These are phyloP conservation scores for Lanzia echinophila DNA, from an alignment of 2,329 filamentous ascomycete species.

Conservation along the genomic window DNA sequence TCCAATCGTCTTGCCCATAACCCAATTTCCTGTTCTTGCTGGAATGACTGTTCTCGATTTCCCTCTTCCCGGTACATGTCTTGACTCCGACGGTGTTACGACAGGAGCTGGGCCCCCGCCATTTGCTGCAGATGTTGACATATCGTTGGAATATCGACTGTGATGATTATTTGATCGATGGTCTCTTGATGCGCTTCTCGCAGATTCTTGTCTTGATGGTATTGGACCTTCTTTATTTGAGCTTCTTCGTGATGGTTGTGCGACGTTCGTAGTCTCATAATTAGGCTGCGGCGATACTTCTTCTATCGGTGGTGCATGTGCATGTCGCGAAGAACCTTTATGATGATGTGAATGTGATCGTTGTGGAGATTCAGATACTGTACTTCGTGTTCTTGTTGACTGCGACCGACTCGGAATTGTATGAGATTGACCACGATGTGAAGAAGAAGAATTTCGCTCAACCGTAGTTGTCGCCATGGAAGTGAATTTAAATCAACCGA, in stretches of 20 bases:
- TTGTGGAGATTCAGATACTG: constrained; percentile 18
- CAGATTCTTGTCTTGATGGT: constrained; percentile 23
- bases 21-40: constrained; percentile 86
- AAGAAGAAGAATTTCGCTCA: constrained; percentile 17
- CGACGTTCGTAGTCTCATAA: constrained; percentile 65
- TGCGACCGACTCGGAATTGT: constrained; percentile 25
- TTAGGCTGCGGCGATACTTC: constrained; percentile 54
- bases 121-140: constrained; percentile 44
- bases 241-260: constrained; percentile 30
- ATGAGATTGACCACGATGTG: constrained; percentile 22
- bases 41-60: constrained; percentile 75
- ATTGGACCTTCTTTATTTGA: constrained; percentile 27
- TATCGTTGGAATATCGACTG: constrained; percentile 33
- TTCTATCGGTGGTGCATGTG: constrained; percentile 34
- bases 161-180: constrained; percentile 31
- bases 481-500: constrained; percentile 9
- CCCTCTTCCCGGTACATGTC: constrained; percentile 41
- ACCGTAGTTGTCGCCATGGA: constrained; percentile 23
- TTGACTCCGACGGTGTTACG: constrained; percentile 43
- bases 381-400: constrained; percentile 22
- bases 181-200: constrained; percentile 34
- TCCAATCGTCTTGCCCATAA: constrained; percentile 92
- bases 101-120: constrained; percentile 48
- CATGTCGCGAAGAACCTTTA: constrained; percentile 36
- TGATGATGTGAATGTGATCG: constrained; percentile 23